phyloP scores from a whole-genome alignment of 495 filamentous ascomycete genomes.

The Tuber indicum region DNA sequence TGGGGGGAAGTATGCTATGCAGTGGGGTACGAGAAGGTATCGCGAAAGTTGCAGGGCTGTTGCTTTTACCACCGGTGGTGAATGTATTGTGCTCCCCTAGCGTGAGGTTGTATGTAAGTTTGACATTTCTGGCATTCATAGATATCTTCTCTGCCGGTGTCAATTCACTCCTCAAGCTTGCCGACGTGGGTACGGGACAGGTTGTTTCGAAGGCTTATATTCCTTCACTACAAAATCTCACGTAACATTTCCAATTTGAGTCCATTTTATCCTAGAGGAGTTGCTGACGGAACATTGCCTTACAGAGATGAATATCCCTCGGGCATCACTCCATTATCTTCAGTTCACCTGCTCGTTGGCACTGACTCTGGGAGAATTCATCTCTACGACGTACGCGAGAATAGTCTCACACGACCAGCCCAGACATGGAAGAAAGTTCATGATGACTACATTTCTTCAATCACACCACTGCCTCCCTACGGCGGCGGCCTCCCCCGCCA shows the following conservation, averaged over 20 bases:
- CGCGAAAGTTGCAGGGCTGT: slow-evolving; percentile 84
- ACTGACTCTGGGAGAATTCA: slow-evolving; percentile 86
- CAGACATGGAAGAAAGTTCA: slow-evolving; percentile 61
- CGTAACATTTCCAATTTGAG: slow-evolving; percentile 41
- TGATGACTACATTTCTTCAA: slow-evolving; percentile 84
- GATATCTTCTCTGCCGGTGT: slow-evolving; percentile 81
- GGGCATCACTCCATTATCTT: slow-evolving; percentile 69
- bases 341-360: slow-evolving; percentile 80
- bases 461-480: slow-evolving; percentile 75
- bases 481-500: slow-evolving; percentile 77
- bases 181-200: slow-evolving; percentile 67
- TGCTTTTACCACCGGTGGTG: slow-evolving; percentile 68
- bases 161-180: slow-evolving; percentile 84
- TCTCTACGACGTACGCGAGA: slow-evolving; percentile 77
- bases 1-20: slow-evolving; percentile 44
- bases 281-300: slow-evolving; percentile 4
- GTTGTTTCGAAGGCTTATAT: slow-evolving; percentile 66
- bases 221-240: slow-evolving; percentile 47
- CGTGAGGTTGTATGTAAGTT: not conserved
- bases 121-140: slow-evolving; percentile 31
- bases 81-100: slow-evolving; percentile 43
- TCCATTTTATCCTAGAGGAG: not conserved
- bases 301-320: slow-evolving; percentile 58
- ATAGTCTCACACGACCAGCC: slow-evolving; percentile 45
- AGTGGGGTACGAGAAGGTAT: slow-evolving; percentile 80